These are phyloP conservation scores for Knoxia roxburghii DNA, from an alignment of 257 asterid genomes.

Conservation along the genomic window DNA sequence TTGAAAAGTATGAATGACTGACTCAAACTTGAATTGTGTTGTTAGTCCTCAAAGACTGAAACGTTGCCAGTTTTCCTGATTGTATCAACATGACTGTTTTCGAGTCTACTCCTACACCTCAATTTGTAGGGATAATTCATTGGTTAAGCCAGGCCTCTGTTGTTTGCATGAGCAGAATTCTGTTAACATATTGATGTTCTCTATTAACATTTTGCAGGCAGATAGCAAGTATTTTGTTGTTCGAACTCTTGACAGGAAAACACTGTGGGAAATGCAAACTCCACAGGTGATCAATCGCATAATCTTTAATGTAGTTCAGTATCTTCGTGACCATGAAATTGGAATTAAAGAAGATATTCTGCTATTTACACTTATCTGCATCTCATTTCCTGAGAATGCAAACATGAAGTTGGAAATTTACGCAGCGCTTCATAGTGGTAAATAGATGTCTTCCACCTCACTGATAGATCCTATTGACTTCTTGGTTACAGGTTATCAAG, in stretches of 20 bases:
- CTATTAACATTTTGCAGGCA: constrained; percentile 45
- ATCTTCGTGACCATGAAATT: not conserved
- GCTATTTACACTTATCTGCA: not conserved
- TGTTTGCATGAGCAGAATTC: not conserved
- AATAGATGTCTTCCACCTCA: not conserved
- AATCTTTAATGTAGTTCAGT: not conserved
- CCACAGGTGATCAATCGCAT: constrained; percentile 65
- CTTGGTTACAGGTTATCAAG: constrained; percentile 60
- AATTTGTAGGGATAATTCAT: not conserved
- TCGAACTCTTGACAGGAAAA: constrained; percentile 80
- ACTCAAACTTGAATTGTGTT: not conserved
- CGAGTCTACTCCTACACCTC: not conserved
- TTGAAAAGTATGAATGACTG: not conserved
- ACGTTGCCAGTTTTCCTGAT: not conserved
- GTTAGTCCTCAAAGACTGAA: too few relatives aligned
- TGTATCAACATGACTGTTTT: too few relatives aligned
- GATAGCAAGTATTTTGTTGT: constrained; percentile 74
- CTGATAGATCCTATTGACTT: not conserved
- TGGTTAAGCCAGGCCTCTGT: not conserved
- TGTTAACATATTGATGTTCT: not conserved
- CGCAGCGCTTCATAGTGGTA: not conserved
- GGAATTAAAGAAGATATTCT: not conserved
- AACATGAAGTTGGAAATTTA: too few relatives aligned
- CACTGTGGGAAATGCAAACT: constrained; percentile 99
- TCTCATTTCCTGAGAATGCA: not conserved